These are phyloP conservation scores for Hypoxylon fuscum DNA, from an alignment of 495 filamentous ascomycete genomes.

Conservation along the genomic window DNA sequence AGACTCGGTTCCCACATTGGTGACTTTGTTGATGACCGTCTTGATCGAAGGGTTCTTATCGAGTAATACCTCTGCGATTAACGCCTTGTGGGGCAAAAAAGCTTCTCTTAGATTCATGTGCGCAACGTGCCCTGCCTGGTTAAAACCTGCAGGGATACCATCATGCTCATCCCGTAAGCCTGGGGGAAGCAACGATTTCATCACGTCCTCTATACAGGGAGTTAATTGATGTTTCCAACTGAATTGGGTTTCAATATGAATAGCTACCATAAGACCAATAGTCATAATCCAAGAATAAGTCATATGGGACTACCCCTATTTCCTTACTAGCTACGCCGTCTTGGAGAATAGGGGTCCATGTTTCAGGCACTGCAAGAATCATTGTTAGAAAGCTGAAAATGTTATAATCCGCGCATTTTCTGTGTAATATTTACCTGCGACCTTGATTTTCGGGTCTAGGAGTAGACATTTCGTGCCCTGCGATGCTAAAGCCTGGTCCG, in stretches of 20 bases:
- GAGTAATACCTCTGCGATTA: conserved; percentile 83
- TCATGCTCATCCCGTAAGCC: conserved; percentile 63
- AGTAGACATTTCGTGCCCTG: conserved; percentile 76
- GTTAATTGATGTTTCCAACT: conserved; percentile 16
- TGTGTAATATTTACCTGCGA: conserved; percentile 64
- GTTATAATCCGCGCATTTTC: conserved; percentile 12
- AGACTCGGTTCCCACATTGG: conserved; percentile 83
- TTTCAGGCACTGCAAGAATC: conserved; percentile 69
- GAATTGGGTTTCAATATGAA: conserved; percentile 16
- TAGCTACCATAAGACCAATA: conserved; percentile 83
- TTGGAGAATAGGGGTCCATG: conserved; percentile 74
- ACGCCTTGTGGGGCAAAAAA: conserved; percentile 80
- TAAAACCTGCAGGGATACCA: conserved; percentile 88
- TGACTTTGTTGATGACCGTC: conserved; percentile 96
- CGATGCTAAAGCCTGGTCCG: conserved; percentile 61
- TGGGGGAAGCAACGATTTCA: conserved; percentile 77
- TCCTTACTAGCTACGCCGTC: conserved; percentile 73
- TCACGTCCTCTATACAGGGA: conserved; percentile 73
- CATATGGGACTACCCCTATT: conserved; percentile 75
- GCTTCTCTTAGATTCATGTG: conserved; percentile 89
- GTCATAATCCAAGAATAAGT: conserved; percentile 79
- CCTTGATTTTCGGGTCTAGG: conserved; percentile 72
- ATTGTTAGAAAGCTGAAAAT: conserved; percentile 12
- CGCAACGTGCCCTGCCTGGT: conserved; percentile 86
- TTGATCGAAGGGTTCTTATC: conserved; percentile 83